Evolutionary conservation across 108 stramenopile species (phyloP).

Genomic region (Discostella stelligeroides): DNA sequence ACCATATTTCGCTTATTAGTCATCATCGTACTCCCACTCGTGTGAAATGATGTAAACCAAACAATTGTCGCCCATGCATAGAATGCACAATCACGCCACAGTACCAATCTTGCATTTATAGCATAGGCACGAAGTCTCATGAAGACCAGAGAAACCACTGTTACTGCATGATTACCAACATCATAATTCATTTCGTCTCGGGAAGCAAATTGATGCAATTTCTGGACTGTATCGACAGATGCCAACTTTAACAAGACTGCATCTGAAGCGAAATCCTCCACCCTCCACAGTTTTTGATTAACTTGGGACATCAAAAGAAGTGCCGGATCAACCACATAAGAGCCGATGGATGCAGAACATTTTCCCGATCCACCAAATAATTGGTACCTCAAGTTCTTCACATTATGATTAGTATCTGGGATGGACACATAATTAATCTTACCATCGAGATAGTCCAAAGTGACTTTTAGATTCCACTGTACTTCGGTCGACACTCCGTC

Average conservation of each 20-base stretch:
- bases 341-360: constrained; percentile 15
- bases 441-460: constrained; percentile 9
- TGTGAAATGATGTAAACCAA: constrained; percentile 18
- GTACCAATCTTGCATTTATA: background rate
- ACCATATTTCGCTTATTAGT: constrained; percentile 23
- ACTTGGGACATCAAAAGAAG: constrained; percentile 4
- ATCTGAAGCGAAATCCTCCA: constrained; percentile 28
- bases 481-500: constrained; percentile 25
- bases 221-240: constrained; percentile 11
- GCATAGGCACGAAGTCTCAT: constrained; percentile 1
- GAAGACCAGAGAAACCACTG: constrained; percentile 1
- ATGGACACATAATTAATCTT: constrained; percentile 12
- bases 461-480: constrained; percentile 4
- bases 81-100: constrained; percentile 6
- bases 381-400: constrained; percentile 22
- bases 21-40: constrained; percentile 16
- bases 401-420: constrained; percentile 30
- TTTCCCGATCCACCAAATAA: constrained; percentile 23
- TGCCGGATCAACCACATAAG: constrained; percentile 8
- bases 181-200: background rate
- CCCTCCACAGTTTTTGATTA: constrained; percentile 6
- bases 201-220: background rate
- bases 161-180: background rate
- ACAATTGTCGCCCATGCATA: constrained; percentile 6
- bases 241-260: constrained; percentile 6